Base-by-base conservation (phyloP, 1,284 basidiomycete genomes). In the Gymnopus androsaceus region DNA sequence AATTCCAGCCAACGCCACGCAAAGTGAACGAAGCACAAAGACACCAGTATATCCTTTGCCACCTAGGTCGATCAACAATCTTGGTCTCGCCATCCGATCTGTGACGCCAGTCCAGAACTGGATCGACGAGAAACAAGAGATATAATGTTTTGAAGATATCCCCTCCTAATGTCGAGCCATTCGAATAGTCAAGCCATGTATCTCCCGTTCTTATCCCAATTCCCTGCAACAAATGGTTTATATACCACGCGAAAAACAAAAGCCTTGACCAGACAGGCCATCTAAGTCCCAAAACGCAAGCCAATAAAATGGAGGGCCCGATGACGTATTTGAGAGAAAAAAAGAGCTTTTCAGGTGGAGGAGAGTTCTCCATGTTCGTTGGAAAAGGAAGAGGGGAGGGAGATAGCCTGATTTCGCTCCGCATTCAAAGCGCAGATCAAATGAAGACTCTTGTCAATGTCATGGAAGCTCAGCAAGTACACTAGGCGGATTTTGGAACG, bases 1-100 rank as follows among this genome's bases (percentile, higher is more conserved):
- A 50, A 17, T 50, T 50, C 48, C 48, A 50, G 21, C 48, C 48
- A 38, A 50, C 36, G 15, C 48, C 48, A 38, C 48, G 48, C 33
- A 38, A 19, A 30, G 48, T 38, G 17, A 27, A 37, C 3, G 48
- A 21, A 28, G 34, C 48, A 50, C 48, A 50, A 23, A 50, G 6
- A 36, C 23, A 38, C 48, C 48, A 50, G n/a, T 50, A 50, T 8
- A 50, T 27, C 15, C 48, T 37, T 27, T 50, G 19, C 48, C 48
- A 50, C 48, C 48, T 38, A 37, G 48, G 48, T 33, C 21, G 5
- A 37, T 12, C 21, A 30, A 7, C 36, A 12, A 50, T 50, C 3
- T 6, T 25, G 23, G 15, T 50, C 21, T 28, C n/a, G 1, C 15
- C 36, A 30, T 38, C 48, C 23, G 33, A 25, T n/a, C 12, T 36